Conservation (phyloP, 306 rosid species). For the Albizia julibrissin region DNA sequence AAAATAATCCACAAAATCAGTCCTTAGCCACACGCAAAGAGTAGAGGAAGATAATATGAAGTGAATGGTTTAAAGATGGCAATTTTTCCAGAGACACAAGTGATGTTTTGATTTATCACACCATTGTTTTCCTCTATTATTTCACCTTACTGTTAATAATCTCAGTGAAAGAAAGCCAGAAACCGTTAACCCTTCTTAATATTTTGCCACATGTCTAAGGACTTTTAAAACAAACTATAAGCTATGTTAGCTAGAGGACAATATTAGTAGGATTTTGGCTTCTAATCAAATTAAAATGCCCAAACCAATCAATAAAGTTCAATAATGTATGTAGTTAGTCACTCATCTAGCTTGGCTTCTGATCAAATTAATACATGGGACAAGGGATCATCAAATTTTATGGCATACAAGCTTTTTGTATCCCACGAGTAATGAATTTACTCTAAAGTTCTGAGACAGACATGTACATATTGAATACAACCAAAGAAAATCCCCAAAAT, state of each 20-base stretch:
- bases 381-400: background rate
- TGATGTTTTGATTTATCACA: background rate
- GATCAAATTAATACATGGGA: background rate
- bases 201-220: constrained; percentile 12
- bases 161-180: constrained; percentile 14
- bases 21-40: background rate
- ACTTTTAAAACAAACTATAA: background rate
- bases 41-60: background rate
- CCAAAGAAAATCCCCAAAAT: constrained; percentile 19
- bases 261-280: too few relatives aligned
- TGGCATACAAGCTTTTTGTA: background rate
- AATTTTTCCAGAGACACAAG: background rate
- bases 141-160: background rate
- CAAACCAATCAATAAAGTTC: too few relatives aligned
- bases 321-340: background rate
- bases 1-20: background rate
- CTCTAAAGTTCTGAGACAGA: constrained; percentile 12
- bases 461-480: constrained; percentile 14
- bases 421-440: too few relatives aligned
- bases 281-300: too few relatives aligned
- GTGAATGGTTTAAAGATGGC: constrained; percentile 9
- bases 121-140: background rate
- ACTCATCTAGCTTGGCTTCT: background rate
- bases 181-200: constrained; percentile 2
- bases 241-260: background rate